These are phyloP conservation scores for Eutypella sp. DNA, from an alignment of 2,329 filamentous ascomycete genomes.

Conservation along the genomic window DNA sequence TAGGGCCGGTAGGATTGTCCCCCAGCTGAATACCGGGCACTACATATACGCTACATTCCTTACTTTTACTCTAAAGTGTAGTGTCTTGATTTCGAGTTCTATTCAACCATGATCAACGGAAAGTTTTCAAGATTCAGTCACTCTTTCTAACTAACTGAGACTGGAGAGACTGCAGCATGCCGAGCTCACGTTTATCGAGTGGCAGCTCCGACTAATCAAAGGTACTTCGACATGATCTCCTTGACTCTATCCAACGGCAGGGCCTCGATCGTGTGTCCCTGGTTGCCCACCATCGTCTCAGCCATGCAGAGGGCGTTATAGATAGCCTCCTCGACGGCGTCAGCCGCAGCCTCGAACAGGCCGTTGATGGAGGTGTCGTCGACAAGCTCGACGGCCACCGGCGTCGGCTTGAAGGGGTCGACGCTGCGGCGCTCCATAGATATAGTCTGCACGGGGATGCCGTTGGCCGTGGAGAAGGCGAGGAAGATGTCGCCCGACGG, in stretches of 20 bases:
- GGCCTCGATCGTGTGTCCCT: constrained; percentile 44
- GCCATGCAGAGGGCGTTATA: constrained; percentile 60
- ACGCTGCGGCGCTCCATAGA: constrained; percentile 26
- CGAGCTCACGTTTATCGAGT: too few relatives aligned
- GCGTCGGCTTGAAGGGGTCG: constrained; percentile 35
- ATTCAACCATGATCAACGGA: too few relatives aligned
- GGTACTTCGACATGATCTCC: constrained; percentile 39
- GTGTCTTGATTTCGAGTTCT: too few relatives aligned
- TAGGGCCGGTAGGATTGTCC: too few relatives aligned
- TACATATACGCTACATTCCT: too few relatives aligned
- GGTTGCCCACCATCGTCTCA: constrained; percentile 51
- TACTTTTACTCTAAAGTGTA: too few relatives aligned
- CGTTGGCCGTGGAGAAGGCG: constrained; percentile 59
- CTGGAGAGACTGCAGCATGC: too few relatives aligned
- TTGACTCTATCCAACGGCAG: constrained; percentile 42
- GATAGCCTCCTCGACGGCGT: constrained; percentile 61
- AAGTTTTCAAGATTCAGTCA: too few relatives aligned
- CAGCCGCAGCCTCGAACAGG: constrained; percentile 56
- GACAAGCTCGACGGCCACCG: constrained; percentile 38
- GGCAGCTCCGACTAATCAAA: constrained; percentile 2
- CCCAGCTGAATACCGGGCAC: too few relatives aligned
- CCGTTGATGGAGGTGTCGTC: constrained; percentile 57
- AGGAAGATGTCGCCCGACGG: constrained; percentile 63
- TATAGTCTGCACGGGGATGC: constrained; percentile 40
- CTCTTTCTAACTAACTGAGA: too few relatives aligned